These are phyloP conservation scores for Fusarium armeniacum DNA, from an alignment of 2,329 filamentous ascomycete species.

Conservation along the genomic window DNA sequence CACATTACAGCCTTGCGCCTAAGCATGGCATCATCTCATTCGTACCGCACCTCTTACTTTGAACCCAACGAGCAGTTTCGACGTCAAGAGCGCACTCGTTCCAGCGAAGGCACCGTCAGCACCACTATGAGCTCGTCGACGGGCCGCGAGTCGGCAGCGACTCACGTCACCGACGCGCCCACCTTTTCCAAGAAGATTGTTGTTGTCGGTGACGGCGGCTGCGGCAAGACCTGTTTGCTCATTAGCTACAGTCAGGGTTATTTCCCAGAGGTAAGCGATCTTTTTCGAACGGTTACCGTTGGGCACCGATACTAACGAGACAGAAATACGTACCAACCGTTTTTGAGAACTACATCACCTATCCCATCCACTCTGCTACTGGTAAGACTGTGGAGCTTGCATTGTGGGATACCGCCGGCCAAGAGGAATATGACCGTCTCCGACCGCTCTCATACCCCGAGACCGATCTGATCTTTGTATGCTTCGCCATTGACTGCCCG, in stretches of 20 bases:
- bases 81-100: constrained; percentile 70
- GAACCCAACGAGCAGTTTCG: constrained; percentile 57
- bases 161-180: constrained; percentile 89
- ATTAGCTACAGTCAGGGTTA: constrained; percentile 99
- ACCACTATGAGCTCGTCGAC: constrained; percentile 83
- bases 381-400: constrained; percentile 97
- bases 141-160: constrained; percentile 82
- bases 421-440: constrained; percentile 98
- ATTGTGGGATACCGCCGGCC: constrained; percentile 97
- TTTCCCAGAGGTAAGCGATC: constrained; percentile 87
- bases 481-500: constrained; percentile 98
- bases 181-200: constrained; percentile 99
- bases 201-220: constrained; percentile 96
- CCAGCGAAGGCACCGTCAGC: constrained; percentile 91
- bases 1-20: constrained; percentile 41
- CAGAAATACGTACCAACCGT: constrained; percentile 99
- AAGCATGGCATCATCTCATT: constrained; percentile 67
- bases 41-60: constrained; percentile 70
- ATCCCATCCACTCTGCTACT: constrained; percentile 86
- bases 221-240: constrained; percentile 97
- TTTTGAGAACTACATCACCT: constrained; percentile 99
- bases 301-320: constrained; percentile 21
- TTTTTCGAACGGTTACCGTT: not conserved
- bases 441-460: constrained; percentile 97
- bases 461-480: constrained; percentile 97